Conservation (phyloP, 2,329 filamentous ascomycete species). For the Phialocephala subalpina region DNA sequence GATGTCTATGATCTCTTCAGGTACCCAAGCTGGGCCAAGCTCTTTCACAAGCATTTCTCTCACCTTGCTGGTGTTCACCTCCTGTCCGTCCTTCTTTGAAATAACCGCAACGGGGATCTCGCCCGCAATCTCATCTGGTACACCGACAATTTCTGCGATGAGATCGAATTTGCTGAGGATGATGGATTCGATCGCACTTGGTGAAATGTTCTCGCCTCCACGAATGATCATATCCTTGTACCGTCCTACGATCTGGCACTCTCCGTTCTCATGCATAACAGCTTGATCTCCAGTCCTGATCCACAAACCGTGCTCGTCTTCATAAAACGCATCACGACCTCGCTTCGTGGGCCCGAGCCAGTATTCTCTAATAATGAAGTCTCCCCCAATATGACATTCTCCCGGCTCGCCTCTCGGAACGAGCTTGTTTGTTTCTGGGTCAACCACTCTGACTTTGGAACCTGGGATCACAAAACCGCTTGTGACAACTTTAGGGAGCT, state of each 20-base stretch:
- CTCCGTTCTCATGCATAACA: slow-evolving; percentile 80
- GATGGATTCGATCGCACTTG: slow-evolving; percentile 77
- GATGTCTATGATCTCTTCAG: slow-evolving; percentile 78
- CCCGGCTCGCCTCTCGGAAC: slow-evolving; percentile 74
- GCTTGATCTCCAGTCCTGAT: slow-evolving; percentile 94
- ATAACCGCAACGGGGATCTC: slow-evolving; percentile 88
- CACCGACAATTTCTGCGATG: slow-evolving; percentile 79
- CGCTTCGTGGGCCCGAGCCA: slow-evolving; percentile 76
- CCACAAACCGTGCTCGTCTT: slow-evolving; percentile 60
- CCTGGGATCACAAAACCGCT: slow-evolving; percentile 71
- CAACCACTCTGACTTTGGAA: slow-evolving; percentile 78
- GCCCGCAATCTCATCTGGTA: slow-evolving; percentile 82
- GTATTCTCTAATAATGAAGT: slow-evolving; percentile 89
- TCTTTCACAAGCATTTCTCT: slow-evolving; percentile 55
- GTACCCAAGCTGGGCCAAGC: slow-evolving; percentile 57
- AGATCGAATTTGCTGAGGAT: slow-evolving; percentile 60
- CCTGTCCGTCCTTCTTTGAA: slow-evolving; percentile 32
- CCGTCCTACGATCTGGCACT: slow-evolving; percentile 84
- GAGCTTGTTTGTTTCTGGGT: slow-evolving; percentile 67
- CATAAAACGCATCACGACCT: slow-evolving; percentile 67
- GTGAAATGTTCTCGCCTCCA: slow-evolving; percentile 93
- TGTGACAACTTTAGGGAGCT: slow-evolving; percentile 69
- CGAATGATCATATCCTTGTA: slow-evolving; percentile 96
- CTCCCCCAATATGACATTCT: slow-evolving; percentile 83
- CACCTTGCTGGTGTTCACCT: slow-evolving; percentile 16